Conservation (phyloP, 495 filamentous ascomycete genomes). For the Xylaria longipes region DNA sequence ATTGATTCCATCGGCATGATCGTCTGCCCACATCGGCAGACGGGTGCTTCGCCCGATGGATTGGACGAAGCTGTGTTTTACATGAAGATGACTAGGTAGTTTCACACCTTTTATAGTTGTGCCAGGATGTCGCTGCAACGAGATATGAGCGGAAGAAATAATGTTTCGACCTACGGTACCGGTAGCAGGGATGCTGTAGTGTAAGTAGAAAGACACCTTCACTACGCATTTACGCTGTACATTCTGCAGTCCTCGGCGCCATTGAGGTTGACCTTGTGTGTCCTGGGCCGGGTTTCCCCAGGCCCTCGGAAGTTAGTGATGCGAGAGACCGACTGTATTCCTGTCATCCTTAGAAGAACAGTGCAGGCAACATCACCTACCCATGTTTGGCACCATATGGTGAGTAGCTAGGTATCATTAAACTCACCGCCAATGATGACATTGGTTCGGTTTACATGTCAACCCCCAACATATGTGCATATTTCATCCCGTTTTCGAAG, state of each 20-base stretch:
- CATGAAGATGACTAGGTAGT: background rate
- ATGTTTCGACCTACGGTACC: background rate
- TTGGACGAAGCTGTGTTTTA: conserved; percentile 14
- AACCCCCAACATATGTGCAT: background rate
- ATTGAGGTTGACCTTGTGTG: background rate
- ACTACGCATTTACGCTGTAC: background rate
- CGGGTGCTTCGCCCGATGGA: background rate
- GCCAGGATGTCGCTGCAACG: background rate
- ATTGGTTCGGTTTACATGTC: background rate
- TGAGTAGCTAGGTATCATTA: background rate
- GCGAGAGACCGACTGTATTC: background rate
- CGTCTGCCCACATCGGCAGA: conserved; percentile 18
- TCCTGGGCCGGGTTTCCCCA: background rate
- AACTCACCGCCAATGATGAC: background rate
- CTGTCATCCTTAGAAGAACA: background rate
- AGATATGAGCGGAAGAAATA: background rate
- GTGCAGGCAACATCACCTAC: background rate
- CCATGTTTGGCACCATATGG: background rate
- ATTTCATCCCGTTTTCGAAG: background rate
- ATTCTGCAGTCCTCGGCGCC: conserved; percentile 12
- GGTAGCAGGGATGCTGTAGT: background rate
- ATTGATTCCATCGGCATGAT: conserved; percentile 16
- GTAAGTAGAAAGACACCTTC: background rate
- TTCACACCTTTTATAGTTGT: background rate
- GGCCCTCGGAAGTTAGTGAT: conserved; percentile 2